Evolutionary conservation across 306 rosid species (phyloP).

Genomic region (Sechiopsis laciniata): DNA sequence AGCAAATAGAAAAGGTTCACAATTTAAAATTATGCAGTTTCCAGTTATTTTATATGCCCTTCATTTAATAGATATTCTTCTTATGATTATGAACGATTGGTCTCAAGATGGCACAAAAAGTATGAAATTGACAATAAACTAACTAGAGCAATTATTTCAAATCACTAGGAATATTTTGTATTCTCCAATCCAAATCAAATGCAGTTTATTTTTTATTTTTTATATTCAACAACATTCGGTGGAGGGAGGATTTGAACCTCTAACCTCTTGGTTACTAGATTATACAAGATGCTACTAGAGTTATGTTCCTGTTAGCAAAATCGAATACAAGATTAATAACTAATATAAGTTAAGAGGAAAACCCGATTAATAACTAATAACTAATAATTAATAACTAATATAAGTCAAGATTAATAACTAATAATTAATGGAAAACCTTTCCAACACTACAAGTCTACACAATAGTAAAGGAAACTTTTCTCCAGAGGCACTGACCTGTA

Average conservation of each 20-base stretch:
- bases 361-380: too few species aligned
- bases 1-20: neutral
- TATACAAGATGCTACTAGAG: too few species aligned
- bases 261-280: too few species aligned
- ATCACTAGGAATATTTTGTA: neutral
- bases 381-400: too few species aligned
- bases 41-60: neutral
- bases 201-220: too few species aligned
- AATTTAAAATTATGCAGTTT: neutral
- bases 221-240: too few species aligned
- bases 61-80: neutral
- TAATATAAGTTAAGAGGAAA: neutral
- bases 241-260: too few species aligned
- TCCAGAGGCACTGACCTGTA: slow-evolving; percentile 54
- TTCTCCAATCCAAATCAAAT: neutral
- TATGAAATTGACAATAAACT: neutral
- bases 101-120: neutral
- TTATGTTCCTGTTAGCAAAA: too few species aligned
- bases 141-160: neutral
- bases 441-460: neutral
- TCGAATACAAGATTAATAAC: too few species aligned
- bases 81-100: neutral
- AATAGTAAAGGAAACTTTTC: slow-evolving; percentile 14
- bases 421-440: neutral
- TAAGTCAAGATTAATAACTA: too few species aligned